Base-by-base conservation (phyloP, 1,139 yeast genomes). In the Debaryomyces subglobosus region DNA sequence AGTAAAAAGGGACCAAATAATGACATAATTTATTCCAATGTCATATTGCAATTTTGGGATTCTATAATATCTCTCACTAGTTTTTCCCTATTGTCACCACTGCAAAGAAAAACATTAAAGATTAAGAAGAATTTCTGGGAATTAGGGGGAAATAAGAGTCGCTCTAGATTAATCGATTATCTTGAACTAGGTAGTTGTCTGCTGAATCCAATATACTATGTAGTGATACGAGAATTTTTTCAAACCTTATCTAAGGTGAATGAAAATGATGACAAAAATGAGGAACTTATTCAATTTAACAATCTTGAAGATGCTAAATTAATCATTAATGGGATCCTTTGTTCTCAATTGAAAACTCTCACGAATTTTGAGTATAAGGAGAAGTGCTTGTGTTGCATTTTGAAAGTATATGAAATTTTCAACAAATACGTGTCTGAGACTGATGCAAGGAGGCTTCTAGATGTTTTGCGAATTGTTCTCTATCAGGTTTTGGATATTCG, bases 71-170 rank as follows among this genome's bases (percentile, higher is more conserved):
- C 65, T 0, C 59, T 85, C 39, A 76, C 82, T 1, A 55, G 61
- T 5, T 72, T 71, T 49, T 45, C 60, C 36, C 56, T 20, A 15
- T 30, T n/a, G 39, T 49, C 15, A 44, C 48, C 15, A 43, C 39
- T 29, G 8, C 25, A 34, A 7, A 49, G 55, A 45, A 54, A 53
- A 62, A 70, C 56, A 49, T 68, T 49, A 21, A 61, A 60, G 43
- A 57, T 71, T 23, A 73, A 72, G 52, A 74, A 69, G 52, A 74
- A 75, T 9, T 70, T 85, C 45, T 84, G 89, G 86, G 67, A 73
- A 10, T 68, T 72, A 30, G 85, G 79, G 59, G 69, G 77, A 59
- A 46, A 64, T 70, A 55, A 77, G 66, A 49, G 78, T 60, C 55
- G 49, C n/a, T 49, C 66, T 1, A 77, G 77, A 49, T 59, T 85